Evolutionary conservation across 2,329 filamentous ascomycete species (phyloP).

Genomic region (Pyrenochaeta sp.): DNA sequence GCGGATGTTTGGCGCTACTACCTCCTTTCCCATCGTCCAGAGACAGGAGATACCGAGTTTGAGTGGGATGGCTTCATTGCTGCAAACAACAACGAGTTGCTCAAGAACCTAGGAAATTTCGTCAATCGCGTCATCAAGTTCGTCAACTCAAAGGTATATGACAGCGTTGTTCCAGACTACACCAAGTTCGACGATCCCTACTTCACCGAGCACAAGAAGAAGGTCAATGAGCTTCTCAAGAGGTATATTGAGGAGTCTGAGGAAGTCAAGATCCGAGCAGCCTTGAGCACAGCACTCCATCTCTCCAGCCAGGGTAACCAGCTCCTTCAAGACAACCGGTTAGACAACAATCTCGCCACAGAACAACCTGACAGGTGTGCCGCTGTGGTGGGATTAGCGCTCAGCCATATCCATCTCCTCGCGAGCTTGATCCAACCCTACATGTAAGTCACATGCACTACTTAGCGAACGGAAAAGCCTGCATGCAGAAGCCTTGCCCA

Average conservation of each 20-base stretch:
- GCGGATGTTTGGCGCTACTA: constrained; percentile 95
- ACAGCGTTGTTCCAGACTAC: constrained; percentile 72
- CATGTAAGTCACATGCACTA: constrained; percentile 58
- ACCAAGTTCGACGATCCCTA: constrained; percentile 59
- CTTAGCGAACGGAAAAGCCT: too few species aligned
- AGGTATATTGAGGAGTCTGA: constrained; percentile 74
- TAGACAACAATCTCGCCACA: constrained; percentile 68
- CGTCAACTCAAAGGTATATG: constrained; percentile 75
- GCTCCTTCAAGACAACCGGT: constrained; percentile 63
- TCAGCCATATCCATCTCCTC: constrained; percentile 84
- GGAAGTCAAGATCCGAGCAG: constrained; percentile 73
- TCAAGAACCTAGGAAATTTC: constrained; percentile 72
- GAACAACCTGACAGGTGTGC: constrained; percentile 67
- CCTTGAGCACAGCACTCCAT: constrained; percentile 69
- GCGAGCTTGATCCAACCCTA: constrained; percentile 82
- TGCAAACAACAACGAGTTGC: constrained; percentile 88
- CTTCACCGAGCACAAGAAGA: constrained; percentile 58
- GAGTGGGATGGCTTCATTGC: constrained; percentile 86
- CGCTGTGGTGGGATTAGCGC: constrained; percentile 75
- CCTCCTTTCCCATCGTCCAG: constrained; percentile 82
- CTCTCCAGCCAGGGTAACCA: constrained; percentile 69
- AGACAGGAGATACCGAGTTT: constrained; percentile 87
- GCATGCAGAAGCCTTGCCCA: too few species aligned
- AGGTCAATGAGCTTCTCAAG: constrained; percentile 71
- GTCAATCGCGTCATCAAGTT: constrained; percentile 69